Evolutionary conservation across 164 flowering plant species (phyloP), one percentile per base, ranked within the genome.

Genomic region (Warburgia ugandensis): DNA sequence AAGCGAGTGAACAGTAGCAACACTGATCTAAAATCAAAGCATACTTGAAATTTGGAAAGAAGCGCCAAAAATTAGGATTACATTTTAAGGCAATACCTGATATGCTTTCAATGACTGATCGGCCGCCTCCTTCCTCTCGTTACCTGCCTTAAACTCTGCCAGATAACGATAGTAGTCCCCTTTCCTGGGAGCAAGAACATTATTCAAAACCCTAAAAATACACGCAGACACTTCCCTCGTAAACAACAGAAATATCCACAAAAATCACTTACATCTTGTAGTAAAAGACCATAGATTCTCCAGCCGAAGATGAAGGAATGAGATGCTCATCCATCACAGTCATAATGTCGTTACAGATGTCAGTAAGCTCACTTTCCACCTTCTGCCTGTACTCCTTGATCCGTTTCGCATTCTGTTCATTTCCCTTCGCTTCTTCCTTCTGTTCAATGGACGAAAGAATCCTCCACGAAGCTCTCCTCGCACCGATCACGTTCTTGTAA

Each of bases 391-490:
- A 79, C 50, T 74, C 80, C 68, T 67, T 73, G 56, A 79, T 79
- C 64, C 75, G 50, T 69, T 64, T 75, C 35, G 56, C 82, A 50
- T 79, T 71, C 43, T 9, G 55, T 16, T 79, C 80, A 53, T 79
- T 77, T 43, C 82, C 85, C 38, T 59, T 79, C 0, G 72, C 60
- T 29, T 79, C 81, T 50, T 79, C 85, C 55, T 79, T 79, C 69
- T 79, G 85, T 72, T 79, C 81, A 13, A 79, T 79, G 9, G 81
- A 77, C 0, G 81, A 77, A 22, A 79, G 55, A 33, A 79, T 79
- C 66, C 85, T 67, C 85, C 85, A 79, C 27, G 85, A 73, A 2
- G 85, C 81, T 30, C 85, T 64, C 21, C 85, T 69, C 14, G 85
- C 66, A 12, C 85, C 85, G 29, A 78, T 64, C 68, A 79, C 82